Base-by-base conservation (phyloP, 352 stramenopile genomes). In the Phytopythium oedochilum region DNA sequence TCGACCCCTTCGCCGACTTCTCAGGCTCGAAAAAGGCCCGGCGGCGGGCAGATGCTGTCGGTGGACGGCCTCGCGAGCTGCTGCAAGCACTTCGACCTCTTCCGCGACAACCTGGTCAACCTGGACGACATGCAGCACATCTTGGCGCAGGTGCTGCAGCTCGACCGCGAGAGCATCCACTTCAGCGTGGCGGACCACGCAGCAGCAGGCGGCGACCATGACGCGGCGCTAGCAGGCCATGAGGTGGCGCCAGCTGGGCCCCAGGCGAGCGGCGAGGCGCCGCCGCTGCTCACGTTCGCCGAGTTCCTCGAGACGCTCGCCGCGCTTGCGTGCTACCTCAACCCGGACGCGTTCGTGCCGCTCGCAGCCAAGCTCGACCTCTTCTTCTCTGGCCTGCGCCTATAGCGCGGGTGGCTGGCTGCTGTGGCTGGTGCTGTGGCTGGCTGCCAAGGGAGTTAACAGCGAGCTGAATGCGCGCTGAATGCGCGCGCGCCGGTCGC, bases 101-200 rank as follows among this genome's bases (percentile, higher is more conserved):
- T 88, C 42, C 68, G 71, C 15, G 75, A 88, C 29, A 77, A 83
- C 39, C 66, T 80, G 35, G 46, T 88, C 26, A 82, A 78, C 46
- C 70, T 89, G 2, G 71, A 84, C 26, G 72, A 89, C 28, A 63
- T 89, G 12, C 68, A 86, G 50, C 75, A 88, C 47, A 61, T 89
- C 23, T 51, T 88, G 8, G 69, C 73, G 0, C 70, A 88, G 54
- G 74, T 83, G 20, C 64, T 88, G 6, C 76, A 83, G 46, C 66
- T 86, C 20, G 78, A 88, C 31, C 75, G 75, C 20, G 69, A 86
- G 17, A 78, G 68, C 46, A 68, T 88, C 38, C 75, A 75, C 22
- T 65, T 82, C 20, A 56, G 60, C 32, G 29, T 68, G 25, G 50
- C 0, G 9, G 29, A 6, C 66, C 57, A 49, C 15, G 23, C 52